phyloP scores from a whole-genome alignment of 306 rosid genomes.

The Senna tora region DNA sequence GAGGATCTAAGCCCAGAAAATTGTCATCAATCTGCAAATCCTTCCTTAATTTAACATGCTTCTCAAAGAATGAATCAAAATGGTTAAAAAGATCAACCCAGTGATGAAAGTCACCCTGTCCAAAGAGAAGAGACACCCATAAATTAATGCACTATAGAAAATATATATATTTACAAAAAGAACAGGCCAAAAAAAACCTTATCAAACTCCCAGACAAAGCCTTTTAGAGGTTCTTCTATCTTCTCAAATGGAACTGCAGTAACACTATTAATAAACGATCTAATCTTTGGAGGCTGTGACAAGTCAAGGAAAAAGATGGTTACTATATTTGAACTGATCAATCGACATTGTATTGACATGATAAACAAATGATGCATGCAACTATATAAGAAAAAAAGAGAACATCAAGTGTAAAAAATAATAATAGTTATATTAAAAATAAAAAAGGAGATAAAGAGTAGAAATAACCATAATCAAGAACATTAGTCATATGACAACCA shows the following conservation, averaged over 20 bases:
- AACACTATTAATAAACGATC: conserved; percentile 74
- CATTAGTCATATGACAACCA: not conserved
- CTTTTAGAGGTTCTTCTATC: conserved; percentile 81
- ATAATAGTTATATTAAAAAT: conserved; percentile 8
- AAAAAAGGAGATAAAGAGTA: not conserved
- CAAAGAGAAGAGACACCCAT: conserved; percentile 39
- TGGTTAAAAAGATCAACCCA: conserved; percentile 97
- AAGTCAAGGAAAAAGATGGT: conserved; percentile 39
- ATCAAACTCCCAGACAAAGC: conserved; percentile 91
- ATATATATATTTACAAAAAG: conserved; percentile 28
- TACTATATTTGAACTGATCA: conserved; percentile 24
- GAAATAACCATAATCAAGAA: conserved; percentile 19
- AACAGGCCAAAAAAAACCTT: conserved; percentile 62
- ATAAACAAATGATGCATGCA: conserved; percentile 14
- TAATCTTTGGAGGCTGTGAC: conserved; percentile 90
- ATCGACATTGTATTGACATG: conserved; percentile 14
- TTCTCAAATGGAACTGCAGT: conserved; percentile 84
- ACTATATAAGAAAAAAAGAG: not conserved
- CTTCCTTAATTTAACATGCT: conserved; percentile 85
- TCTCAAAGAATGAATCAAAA: conserved; percentile 98
- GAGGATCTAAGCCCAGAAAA: conserved; percentile 76
- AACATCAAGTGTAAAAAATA: not conserved
- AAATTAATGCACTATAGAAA: conserved; percentile 41
- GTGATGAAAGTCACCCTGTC: conserved; percentile 99
- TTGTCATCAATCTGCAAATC: conserved; percentile 85